Percentiles rank a stretch among this genome's conserved stretches.
These are phyloP conservation scores for Roridomyces roridus DNA, from an alignment of 768 basidiomycete genomes.

Conservation along the genomic window DNA sequence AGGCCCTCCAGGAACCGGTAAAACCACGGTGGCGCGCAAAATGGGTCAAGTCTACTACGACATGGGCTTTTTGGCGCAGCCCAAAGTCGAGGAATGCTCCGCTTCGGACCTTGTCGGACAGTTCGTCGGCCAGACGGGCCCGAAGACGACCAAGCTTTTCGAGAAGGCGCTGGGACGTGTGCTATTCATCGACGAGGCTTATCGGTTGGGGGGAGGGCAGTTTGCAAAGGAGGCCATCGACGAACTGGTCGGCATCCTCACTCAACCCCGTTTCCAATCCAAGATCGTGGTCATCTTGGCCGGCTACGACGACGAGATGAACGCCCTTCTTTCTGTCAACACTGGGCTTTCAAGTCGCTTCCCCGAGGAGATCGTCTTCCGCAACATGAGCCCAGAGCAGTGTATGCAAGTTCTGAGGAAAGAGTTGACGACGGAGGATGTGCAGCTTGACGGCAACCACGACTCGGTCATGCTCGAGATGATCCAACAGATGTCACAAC, in stretches of 20 bases:
- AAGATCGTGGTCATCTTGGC: conserved; percentile 74
- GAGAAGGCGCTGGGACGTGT: conserved; percentile 72
- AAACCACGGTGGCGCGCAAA: conserved; percentile 58
- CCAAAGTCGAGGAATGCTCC: conserved; percentile 70
- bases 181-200: conserved; percentile 77
- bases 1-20: conserved; percentile 71
- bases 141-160: conserved; percentile 63
- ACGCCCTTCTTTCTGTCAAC: conserved; percentile 62
- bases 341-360: conserved; percentile 72
- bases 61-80: conserved; percentile 54
- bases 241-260: conserved; percentile 69
- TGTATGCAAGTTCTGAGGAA: conserved; percentile 57
- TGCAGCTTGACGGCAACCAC: conserved; percentile 37
- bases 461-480: conserved; percentile 45
- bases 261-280: conserved; percentile 58
- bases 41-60: conserved; percentile 58
- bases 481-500: conserved; percentile 46
- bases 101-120: conserved; percentile 73
- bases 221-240: conserved; percentile 78
- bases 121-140: conserved; percentile 76
- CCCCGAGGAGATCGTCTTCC: conserved; percentile 63
- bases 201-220: conserved; percentile 62
- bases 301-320: conserved; percentile 75
- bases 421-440: conserved; percentile 51
- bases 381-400: conserved; percentile 52